These are phyloP conservation scores for Arctium lappa DNA, from an alignment of 129 eudicot genomes.

Conservation along the genomic window DNA sequence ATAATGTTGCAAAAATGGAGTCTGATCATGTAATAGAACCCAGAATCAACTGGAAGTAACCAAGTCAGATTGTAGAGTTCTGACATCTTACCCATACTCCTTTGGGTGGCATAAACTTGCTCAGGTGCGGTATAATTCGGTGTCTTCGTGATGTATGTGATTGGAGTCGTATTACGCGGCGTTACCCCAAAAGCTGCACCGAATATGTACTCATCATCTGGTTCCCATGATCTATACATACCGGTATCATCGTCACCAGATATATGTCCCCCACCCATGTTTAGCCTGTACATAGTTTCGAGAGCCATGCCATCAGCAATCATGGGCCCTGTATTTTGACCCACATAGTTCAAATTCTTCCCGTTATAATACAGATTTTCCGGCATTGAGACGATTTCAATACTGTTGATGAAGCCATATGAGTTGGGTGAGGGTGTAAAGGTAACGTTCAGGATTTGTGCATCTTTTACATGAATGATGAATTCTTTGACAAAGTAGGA, in stretches of 20 bases:
- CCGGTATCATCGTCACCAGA: constrained; percentile 19
- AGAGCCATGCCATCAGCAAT: constrained; percentile 16
- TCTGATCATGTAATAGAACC: constrained; percentile 35
- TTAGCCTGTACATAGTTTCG: constrained; percentile 31
- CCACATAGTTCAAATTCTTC: neutral
- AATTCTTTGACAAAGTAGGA: constrained; percentile 28
- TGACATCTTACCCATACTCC: constrained; percentile 21
- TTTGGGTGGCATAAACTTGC: constrained; percentile 31
- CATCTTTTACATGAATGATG: constrained; percentile 15
- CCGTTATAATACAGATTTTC: constrained; percentile 1
- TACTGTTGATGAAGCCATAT: constrained; percentile 48
- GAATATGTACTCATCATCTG: constrained; percentile 19
- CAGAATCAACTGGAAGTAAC: constrained; percentile 42
- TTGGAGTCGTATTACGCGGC: neutral
- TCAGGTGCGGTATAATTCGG: constrained; percentile 41
- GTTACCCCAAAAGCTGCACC: neutral
- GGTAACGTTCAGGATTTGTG: constrained; percentile 20
- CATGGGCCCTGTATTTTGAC: neutral
- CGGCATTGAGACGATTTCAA: constrained; percentile 48
- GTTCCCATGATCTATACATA: constrained; percentile 32
- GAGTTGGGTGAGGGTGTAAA: constrained; percentile 38
- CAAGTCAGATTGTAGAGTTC: constrained; percentile 16
- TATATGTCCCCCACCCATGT: constrained; percentile 25
- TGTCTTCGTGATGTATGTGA: constrained; percentile 18
- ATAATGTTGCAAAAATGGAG: constrained; percentile 48